Conservation (phyloP, 176 grass and related monocot species). For the Poa pratensis region DNA sequence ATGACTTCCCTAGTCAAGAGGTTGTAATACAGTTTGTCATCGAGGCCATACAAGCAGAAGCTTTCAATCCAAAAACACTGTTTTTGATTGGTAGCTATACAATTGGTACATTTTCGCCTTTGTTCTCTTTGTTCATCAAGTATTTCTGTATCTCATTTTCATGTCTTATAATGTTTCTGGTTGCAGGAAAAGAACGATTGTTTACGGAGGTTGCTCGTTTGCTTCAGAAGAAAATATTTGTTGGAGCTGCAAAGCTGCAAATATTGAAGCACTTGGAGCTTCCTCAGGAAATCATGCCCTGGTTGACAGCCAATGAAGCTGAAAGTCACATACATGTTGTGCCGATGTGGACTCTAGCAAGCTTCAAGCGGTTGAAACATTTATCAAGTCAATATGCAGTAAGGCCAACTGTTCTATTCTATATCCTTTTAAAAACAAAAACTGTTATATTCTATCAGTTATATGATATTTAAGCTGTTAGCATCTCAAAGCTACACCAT, state of each 20-base stretch:
- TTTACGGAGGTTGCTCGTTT: constrained; percentile 87
- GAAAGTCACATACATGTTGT: constrained; percentile 98
- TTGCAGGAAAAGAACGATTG: constrained; percentile 88
- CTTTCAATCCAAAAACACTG: constrained; percentile 92
- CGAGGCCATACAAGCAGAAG: constrained; percentile 96
- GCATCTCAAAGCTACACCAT: not conserved
- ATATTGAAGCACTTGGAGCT: constrained; percentile 71
- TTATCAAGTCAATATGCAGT: constrained; percentile 87
- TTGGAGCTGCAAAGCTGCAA: constrained; percentile 79
- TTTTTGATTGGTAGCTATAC: constrained; percentile 98
- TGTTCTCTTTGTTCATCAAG: constrained; percentile 1
- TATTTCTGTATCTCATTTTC: constrained; percentile 16
- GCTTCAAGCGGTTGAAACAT: constrained; percentile 91
- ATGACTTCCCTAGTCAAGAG: constrained; percentile 94
- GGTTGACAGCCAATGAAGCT: constrained; percentile 90
- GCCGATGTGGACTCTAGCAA: constrained; percentile 95
- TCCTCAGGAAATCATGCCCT: constrained; percentile 79
- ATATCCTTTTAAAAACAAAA: too few species aligned
- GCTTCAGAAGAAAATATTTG: constrained; percentile 86
- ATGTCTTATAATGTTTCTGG: not conserved
- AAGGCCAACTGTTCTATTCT: constrained; percentile 41
- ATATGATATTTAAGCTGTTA: constrained; percentile 12
- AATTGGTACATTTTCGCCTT: constrained; percentile 67
- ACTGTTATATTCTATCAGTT: constrained; percentile 23
- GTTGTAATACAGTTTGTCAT: constrained; percentile 90